phyloP scores from a whole-genome alignment of 768 basidiomycete genomes.

The Infundibulicybe gibba region DNA sequence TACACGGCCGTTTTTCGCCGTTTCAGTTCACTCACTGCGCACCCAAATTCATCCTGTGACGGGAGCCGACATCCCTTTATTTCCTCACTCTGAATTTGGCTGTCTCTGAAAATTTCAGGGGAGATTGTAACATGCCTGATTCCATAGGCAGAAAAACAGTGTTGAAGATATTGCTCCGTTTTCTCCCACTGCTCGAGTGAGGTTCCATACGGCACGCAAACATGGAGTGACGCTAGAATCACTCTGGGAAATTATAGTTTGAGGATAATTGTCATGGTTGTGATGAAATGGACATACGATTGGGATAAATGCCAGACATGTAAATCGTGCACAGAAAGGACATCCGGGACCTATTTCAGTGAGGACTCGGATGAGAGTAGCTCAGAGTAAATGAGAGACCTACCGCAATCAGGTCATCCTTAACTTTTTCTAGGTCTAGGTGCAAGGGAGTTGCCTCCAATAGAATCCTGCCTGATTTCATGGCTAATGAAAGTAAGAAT shows the following conservation, averaged over 20 bases:
- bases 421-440: slow-evolving; percentile 45
- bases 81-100: slow-evolving; percentile 25
- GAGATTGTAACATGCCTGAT: slow-evolving; percentile 54
- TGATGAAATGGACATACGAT: slow-evolving; percentile 28
- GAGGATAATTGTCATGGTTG: neutral
- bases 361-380: neutral
- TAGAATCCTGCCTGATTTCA: slow-evolving; percentile 45
- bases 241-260: slow-evolving; percentile 24
- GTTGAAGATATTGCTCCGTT: slow-evolving; percentile 43
- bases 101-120: slow-evolving; percentile 39
- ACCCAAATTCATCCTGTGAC: slow-evolving; percentile 39
- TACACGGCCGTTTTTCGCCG: slow-evolving; percentile 19
- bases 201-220: slow-evolving; percentile 43
- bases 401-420: slow-evolving; percentile 42
- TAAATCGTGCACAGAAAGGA: slow-evolving; percentile 45
- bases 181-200: slow-evolving; percentile 47
- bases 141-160: slow-evolving; percentile 50
- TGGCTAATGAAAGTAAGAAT: slow-evolving; percentile 21
- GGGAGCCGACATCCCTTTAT: slow-evolving; percentile 28
- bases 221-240: slow-evolving; percentile 51
- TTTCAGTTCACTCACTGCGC: slow-evolving; percentile 35
- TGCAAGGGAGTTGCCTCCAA: slow-evolving; percentile 49
- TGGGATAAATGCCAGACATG: slow-evolving; percentile 57
- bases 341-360: slow-evolving; percentile 34
- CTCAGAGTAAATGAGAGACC: slow-evolving; percentile 2